phyloP scores from a whole-genome alignment of 192 early-diverging fungal genomes.

The Umbelopsis vinacea region DNA sequence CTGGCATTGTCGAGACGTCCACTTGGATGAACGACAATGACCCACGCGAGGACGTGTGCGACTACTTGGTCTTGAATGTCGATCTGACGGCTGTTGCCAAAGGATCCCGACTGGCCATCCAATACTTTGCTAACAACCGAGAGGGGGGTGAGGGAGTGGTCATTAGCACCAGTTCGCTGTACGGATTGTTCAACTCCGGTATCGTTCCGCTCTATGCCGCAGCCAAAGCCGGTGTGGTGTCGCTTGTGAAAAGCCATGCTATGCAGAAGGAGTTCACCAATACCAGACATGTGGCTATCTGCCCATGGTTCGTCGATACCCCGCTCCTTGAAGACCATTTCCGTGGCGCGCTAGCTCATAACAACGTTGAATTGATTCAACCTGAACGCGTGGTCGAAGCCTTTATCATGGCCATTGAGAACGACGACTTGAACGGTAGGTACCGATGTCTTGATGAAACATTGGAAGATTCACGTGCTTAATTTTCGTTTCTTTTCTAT shows the following conservation, averaged over 20 bases:
- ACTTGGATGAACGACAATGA: neutral
- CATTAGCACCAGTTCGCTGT: neutral
- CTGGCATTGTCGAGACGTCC: neutral
- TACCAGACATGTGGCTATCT: slow-evolving; percentile 1
- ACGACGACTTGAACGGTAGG: slow-evolving; percentile 16
- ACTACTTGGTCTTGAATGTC: neutral
- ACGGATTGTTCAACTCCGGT: slow-evolving; percentile 5
- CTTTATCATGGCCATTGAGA: neutral
- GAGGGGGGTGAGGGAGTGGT: slow-evolving; percentile 9
- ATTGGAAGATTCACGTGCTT: neutral
- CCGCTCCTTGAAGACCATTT: neutral
- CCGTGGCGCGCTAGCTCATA: neutral
- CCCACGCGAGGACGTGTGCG: neutral
- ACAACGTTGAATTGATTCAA: neutral
- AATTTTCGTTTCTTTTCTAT: too few species aligned
- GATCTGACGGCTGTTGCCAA: slow-evolving; percentile 3
- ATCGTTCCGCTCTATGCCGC: neutral
- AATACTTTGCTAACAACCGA: neutral
- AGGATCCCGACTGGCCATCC: neutral
- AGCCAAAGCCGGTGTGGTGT: slow-evolving; percentile 3
- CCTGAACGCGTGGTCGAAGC: neutral
- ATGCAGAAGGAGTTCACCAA: neutral
- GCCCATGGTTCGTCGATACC: slow-evolving; percentile 9
- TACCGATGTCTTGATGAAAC: neutral
- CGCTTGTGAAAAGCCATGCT: neutral